phyloP scores from a whole-genome alignment of 1,284 basidiomycete species.

The Mycena sp. region DNA sequence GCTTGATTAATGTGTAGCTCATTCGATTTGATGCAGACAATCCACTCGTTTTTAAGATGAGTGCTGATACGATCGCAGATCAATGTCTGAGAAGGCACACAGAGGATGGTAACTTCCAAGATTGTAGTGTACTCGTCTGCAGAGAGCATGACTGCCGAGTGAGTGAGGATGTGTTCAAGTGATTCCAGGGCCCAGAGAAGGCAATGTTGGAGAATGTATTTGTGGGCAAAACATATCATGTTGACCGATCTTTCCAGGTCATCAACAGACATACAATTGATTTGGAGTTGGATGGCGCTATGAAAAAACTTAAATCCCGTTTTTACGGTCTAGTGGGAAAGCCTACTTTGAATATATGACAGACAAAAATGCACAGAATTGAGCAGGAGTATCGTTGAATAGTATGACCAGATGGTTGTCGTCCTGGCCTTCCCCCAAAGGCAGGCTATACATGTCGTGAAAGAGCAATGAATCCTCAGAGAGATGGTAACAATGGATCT shows the following conservation, averaged over 20 bases:
- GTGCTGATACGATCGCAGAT: conserved; percentile 3
- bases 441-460: conserved; percentile 11
- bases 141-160: not conserved
- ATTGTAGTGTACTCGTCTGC: not conserved
- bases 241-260: conserved; percentile 4
- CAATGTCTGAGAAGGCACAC: not conserved
- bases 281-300: conserved; percentile 6
- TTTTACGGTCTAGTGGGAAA: no score
- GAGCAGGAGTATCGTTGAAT: not conserved
- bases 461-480: conserved; percentile 10
- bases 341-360: conserved; percentile 10
- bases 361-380: conserved; percentile 9
- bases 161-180: conserved; percentile 5
- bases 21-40: not conserved
- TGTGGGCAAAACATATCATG: conserved; percentile 12
- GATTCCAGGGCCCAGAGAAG: conserved; percentile 16
- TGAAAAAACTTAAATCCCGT: no score
- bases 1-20: not conserved
- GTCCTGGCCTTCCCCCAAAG: not conserved
- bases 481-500: conserved; percentile 19
- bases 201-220: conserved; percentile 14
- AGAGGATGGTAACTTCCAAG: not conserved
- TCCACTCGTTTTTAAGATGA: not conserved
- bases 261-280: conserved; percentile 8
- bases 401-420: conserved; percentile 1